phyloP scores from a whole-genome alignment of 2,329 filamentous ascomycete species.

The Alternaria triticina region DNA sequence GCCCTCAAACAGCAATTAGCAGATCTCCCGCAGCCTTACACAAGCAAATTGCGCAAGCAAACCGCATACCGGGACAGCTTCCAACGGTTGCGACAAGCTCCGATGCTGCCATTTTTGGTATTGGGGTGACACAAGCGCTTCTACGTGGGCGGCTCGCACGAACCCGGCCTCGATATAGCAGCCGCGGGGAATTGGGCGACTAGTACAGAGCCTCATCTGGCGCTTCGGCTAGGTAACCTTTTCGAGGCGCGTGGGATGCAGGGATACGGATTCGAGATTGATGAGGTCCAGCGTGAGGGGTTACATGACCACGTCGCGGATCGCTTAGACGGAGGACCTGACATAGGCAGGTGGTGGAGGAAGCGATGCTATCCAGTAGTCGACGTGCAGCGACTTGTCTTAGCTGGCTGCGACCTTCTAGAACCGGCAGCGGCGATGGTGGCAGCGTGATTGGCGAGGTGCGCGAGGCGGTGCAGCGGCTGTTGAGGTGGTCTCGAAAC shows the following conservation, averaged over 20 bases:
- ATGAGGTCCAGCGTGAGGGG: not conserved
- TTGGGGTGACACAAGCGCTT: constrained; percentile 35
- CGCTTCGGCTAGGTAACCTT: constrained; percentile 18
- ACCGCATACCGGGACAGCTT: constrained; percentile 15
- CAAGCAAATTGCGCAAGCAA: constrained; percentile 20
- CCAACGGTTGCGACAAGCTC: constrained; percentile 18
- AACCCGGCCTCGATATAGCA: constrained; percentile 29
- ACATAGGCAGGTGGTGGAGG: constrained; percentile 29
- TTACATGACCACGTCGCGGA: not conserved
- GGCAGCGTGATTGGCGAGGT: constrained; percentile 16
- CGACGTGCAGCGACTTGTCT: constrained; percentile 9
- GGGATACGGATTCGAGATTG: constrained; percentile 17
- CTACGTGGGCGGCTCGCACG: constrained; percentile 26
- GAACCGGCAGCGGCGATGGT: constrained; percentile 19
- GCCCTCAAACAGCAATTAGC: constrained; percentile 15
- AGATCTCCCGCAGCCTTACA: constrained; percentile 10
- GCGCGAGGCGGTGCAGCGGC: constrained; percentile 42
- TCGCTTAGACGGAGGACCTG: constrained; percentile 14
- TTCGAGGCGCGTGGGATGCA: not conserved
- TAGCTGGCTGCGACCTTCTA: constrained; percentile 26
- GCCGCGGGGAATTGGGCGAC: constrained; percentile 25
- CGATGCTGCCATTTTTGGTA: constrained; percentile 23
- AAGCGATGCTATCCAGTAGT: constrained; percentile 24
- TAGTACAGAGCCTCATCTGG: constrained; percentile 40
- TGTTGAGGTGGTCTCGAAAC: constrained; percentile 27